A percentile compares a stretch with the other conserved stretches of the same genome.
These are phyloP conservation scores for Lenzites betulinus DNA, from an alignment of 768 basidiomycete species.

Conservation along the genomic window DNA sequence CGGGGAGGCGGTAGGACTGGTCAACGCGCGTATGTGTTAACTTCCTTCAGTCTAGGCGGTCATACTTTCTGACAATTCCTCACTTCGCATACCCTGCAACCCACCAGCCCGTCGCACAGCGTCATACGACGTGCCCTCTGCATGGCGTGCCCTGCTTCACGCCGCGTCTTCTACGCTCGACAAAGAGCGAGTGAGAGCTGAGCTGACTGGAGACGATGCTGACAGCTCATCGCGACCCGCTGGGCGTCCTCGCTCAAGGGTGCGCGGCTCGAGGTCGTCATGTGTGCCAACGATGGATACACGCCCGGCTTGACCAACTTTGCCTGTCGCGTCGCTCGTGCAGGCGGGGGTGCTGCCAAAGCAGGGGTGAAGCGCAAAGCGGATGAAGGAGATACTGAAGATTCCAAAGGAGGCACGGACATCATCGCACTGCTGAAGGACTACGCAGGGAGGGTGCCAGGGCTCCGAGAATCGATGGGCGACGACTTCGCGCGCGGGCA, in stretches of 20 bases:
- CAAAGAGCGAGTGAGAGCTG: neutral
- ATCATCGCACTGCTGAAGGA: constrained; percentile 41
- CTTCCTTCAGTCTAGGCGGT: neutral
- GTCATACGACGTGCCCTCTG: constrained; percentile 34
- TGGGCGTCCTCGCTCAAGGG: constrained; percentile 44
- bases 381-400: neutral
- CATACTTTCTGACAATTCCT: neutral
- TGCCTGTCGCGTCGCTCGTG: constrained; percentile 42
- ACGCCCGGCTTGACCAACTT: constrained; percentile 42
- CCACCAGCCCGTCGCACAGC: constrained; percentile 30
- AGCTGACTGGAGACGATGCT: neutral
- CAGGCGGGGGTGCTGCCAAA: neutral
- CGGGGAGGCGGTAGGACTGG: constrained; percentile 42
- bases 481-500: constrained; percentile 50
- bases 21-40: constrained; percentile 42
- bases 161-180: constrained; percentile 16
- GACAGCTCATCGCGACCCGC: constrained; percentile 48
- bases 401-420: constrained; percentile 32
- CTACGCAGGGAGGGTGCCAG: constrained; percentile 36
- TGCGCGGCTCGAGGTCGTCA: constrained; percentile 36
- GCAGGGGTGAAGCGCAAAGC: neutral
- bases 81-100: neutral
- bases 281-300: constrained; percentile 42
- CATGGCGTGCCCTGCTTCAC: constrained; percentile 32
- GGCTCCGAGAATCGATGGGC: constrained; percentile 43